These are phyloP conservation scores for Colletotrichum sidae DNA, from an alignment of 2,329 filamentous ascomycete genomes.

Conservation along the genomic window DNA sequence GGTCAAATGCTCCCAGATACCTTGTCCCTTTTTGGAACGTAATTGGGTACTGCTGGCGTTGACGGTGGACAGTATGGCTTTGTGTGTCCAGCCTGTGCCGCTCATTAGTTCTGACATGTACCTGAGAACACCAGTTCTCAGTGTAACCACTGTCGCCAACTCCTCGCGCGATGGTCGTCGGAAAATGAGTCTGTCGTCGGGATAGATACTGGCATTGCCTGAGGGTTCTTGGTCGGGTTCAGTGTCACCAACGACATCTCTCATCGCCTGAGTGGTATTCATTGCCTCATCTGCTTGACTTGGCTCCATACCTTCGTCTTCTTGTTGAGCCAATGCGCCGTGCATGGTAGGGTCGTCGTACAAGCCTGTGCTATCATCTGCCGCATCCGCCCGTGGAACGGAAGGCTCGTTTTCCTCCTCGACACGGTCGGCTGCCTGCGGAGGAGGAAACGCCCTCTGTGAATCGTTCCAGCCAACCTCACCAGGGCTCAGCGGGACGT, in stretches of 20 bases:
- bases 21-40: slow-evolving; percentile 3
- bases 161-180: too few species aligned
- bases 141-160: too few species aligned
- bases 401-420: not conserved
- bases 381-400: not conserved
- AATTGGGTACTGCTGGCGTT: not conserved
- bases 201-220: too few species aligned
- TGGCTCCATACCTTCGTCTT: not conserved
- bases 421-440: not conserved
- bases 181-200: too few species aligned
- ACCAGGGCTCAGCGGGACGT: too few species aligned
- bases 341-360: slow-evolving; percentile 26
- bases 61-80: not conserved
- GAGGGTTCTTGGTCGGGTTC: too few species aligned
- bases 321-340: slow-evolving; percentile 3
- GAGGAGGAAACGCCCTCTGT: too few species aligned
- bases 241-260: too few species aligned
- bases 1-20: slow-evolving; percentile 17
- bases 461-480: too few species aligned
- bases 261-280: not conserved
- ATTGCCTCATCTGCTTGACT: not conserved
- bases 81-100: too few species aligned
- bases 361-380: not conserved
- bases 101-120: too few species aligned
- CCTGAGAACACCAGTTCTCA: too few species aligned